phyloP scores from a whole-genome alignment of 2,329 filamentous ascomycete species.

The Xylariaceae sp. region DNA sequence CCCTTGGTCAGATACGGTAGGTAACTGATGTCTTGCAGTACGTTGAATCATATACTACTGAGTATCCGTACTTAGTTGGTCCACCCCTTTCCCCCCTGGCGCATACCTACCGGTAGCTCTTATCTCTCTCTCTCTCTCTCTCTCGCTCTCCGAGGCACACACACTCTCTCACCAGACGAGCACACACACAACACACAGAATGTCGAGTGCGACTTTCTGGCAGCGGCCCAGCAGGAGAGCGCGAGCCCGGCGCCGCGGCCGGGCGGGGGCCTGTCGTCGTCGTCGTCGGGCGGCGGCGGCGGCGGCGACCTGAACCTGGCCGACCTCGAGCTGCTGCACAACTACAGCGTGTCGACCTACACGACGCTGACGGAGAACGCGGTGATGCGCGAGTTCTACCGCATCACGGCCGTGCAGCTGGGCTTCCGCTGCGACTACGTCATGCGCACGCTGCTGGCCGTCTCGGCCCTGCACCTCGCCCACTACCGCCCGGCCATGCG shows the following conservation, averaged over 20 bases:
- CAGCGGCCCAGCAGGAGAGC: not conserved
- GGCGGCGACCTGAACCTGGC: conserved; percentile 19
- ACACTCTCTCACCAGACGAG: no score
- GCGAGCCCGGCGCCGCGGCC: not conserved
- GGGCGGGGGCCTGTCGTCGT: not conserved
- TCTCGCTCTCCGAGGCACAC: no score
- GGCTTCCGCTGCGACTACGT: conserved; percentile 30
- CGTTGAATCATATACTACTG: no score
- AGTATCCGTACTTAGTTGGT: no score
- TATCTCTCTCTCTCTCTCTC: no score
- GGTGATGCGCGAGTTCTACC: conserved; percentile 27
- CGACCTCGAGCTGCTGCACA: conserved; percentile 34
- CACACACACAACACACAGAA: no score
- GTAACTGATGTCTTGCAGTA: no score
- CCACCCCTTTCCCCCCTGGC: no score
- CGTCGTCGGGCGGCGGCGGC: no score
- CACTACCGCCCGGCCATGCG: conserved; percentile 19
- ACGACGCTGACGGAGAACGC: conserved; percentile 27
- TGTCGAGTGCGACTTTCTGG: conserved; percentile 10
- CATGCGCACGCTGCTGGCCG: conserved; percentile 29
- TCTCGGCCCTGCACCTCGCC: conserved; percentile 31
- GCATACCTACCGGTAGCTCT: no score
- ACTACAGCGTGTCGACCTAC: conserved; percentile 31
- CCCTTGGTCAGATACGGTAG: no score
- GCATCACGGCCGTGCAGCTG: conserved; percentile 27